Evolutionary conservation across 2,329 filamentous ascomycete genomes (phyloP), one percentile per base, ranked within the genome.

Genomic region (Delphinella strobiligena): DNA sequence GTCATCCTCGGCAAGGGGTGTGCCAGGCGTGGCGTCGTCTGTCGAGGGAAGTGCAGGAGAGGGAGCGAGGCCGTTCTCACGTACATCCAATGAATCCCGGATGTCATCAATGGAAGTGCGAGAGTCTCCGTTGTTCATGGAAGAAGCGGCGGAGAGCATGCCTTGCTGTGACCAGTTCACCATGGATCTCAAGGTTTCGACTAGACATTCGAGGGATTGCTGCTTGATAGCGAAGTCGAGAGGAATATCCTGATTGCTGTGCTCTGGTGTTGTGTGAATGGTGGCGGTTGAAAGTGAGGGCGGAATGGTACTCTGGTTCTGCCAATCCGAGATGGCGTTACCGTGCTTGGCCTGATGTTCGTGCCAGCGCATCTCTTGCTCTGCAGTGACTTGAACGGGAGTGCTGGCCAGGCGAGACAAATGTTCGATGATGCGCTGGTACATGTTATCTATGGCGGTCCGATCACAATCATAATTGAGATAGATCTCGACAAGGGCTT

Each of bases 401-500:
- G 79, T 72, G 38, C 82, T 91, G 2, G 87, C 84, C 51, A 94
- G 82, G 51, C 81, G 82, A 22, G 89, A 91, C 14, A 98, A 67
- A 60, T 96, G 87, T 58, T 98, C 93, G 36, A 98, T 88, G 39
- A 96, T 80, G 50, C 74, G 69, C 61, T 98, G 91, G 59, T 93
- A 98, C 61, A 96, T 91, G 60, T 98, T 98, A 62, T 96, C 89
- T 44, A 96, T 75, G 8, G 78, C 78, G 31, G 86, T 87, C 44
- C 89, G 75, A 54, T 96, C 93, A 62, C 91, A 98, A 58, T 98
- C 91, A 55, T 98, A 98, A 61, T 98, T 98, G 46, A 98, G 74
- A 60, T 98, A 98, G 11, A 88, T 81, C 61, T 98, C 91, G 12
- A 98, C 91, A 36, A 98, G 61, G 0, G 86, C 88, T 48, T 85